Conservation (phyloP, 208 protist species). For the Wallacemonas sp. region DNA sequence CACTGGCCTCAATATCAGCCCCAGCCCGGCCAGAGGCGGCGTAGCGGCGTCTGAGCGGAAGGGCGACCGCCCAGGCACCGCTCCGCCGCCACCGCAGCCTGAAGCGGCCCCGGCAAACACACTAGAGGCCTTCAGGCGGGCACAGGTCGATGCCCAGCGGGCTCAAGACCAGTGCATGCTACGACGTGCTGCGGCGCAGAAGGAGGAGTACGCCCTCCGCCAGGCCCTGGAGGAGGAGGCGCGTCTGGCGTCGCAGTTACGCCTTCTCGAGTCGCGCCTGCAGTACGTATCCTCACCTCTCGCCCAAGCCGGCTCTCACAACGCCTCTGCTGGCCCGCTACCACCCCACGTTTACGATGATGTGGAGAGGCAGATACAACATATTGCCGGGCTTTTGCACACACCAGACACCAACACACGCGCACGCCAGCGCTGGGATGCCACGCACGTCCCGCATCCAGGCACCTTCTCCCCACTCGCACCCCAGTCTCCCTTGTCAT, state of each 20-base stretch:
- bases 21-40: not conserved
- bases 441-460: conserved; percentile 1
- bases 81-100: not conserved
- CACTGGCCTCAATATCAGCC: conserved; percentile 10
- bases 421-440: conserved; percentile 2
- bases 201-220: conserved; percentile 18
- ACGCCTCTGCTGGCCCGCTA: conserved; percentile 4
- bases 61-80: not conserved
- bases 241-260: not conserved
- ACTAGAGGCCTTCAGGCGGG: not conserved
- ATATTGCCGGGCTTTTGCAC: not conserved
- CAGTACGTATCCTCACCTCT: conserved; percentile 8
- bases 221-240: conserved; percentile 16
- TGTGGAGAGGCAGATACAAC: not conserved
- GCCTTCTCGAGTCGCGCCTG: conserved; percentile 9
- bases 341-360: conserved; percentile 23
- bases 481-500: not conserved
- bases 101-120: not conserved
- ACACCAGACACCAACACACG: not conserved
- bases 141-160: not conserved
- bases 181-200: conserved; percentile 9
- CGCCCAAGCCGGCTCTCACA: conserved; percentile 10
- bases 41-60: too few species aligned
- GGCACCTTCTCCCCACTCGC: not conserved
- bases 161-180: conserved; percentile 1